Conservation (phyloP, 331 rosid species). For the Cucumis variabilis region DNA sequence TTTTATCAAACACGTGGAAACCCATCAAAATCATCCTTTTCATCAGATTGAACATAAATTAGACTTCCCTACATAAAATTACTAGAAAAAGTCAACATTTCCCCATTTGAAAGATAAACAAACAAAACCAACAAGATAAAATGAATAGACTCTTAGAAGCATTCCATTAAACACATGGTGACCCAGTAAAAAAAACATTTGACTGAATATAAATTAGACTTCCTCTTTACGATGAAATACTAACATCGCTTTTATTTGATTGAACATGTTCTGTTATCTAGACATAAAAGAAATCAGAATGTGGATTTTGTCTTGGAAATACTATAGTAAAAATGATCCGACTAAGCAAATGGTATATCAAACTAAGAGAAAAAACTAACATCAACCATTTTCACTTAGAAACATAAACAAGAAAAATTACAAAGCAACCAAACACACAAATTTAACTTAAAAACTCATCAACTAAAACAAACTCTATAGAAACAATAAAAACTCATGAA, state of each 20-base stretch:
- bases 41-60: background rate
- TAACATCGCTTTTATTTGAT: background rate
- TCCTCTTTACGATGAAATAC: background rate
- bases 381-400: too few relatives aligned
- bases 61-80: background rate
- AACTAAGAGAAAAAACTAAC: too few relatives aligned
- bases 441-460: too few relatives aligned
- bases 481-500: too few relatives aligned
- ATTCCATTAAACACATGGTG: background rate
- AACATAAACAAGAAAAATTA: too few relatives aligned
- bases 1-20: background rate
- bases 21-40: background rate
- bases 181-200: background rate
- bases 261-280: too few relatives aligned
- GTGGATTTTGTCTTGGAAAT: too few relatives aligned
- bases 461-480: too few relatives aligned
- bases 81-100: background rate
- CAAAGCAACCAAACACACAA: too few relatives aligned
- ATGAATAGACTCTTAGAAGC: background rate
- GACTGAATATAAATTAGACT: background rate
- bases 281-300: too few relatives aligned
- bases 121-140: slow-evolving; percentile 3
- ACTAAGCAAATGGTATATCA: too few relatives aligned
- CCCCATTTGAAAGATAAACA: background rate
- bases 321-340: too few relatives aligned